phyloP scores from a whole-genome alignment of 805 yeast genomes.

The Spathaspora gorwiae region DNA sequence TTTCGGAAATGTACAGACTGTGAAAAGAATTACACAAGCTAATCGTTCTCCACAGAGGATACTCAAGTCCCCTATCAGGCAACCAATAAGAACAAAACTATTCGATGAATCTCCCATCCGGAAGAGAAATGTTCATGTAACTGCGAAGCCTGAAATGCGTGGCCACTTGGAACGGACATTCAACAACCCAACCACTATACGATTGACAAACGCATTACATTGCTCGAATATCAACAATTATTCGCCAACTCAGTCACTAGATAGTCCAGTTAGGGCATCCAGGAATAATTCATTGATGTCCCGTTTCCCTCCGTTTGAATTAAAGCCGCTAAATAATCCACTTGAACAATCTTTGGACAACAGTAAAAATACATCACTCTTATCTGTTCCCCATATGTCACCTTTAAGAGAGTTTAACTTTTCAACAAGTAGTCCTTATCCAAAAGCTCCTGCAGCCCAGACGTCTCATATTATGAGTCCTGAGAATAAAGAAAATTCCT shows the following conservation, averaged over 20 bases:
- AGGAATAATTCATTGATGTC: background rate
- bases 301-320: constrained; percentile 3
- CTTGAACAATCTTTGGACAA: constrained; percentile 1
- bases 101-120: constrained; percentile 6
- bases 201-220: constrained; percentile 10
- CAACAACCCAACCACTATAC: constrained; percentile 10
- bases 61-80: background rate
- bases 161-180: constrained; percentile 1
- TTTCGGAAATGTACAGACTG: background rate
- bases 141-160: constrained; percentile 4
- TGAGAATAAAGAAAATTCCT: constrained; percentile 10
- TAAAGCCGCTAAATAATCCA: constrained; percentile 17
- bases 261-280: constrained; percentile 6
- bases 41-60: constrained; percentile 9
- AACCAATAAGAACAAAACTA: constrained; percentile 1
- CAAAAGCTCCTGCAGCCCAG: background rate
- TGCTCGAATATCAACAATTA: constrained; percentile 6
- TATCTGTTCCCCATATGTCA: background rate
- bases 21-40: background rate
- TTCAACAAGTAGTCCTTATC: background rate
- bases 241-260: constrained; percentile 5
- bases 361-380: background rate
- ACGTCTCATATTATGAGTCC: background rate
- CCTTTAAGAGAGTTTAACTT: background rate
- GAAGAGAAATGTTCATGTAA: constrained; percentile 2